Evolutionary conservation across 306 rosid genomes (phyloP), one percentile per base, ranked within the genome.

Genomic region (Inga laurina): DNA sequence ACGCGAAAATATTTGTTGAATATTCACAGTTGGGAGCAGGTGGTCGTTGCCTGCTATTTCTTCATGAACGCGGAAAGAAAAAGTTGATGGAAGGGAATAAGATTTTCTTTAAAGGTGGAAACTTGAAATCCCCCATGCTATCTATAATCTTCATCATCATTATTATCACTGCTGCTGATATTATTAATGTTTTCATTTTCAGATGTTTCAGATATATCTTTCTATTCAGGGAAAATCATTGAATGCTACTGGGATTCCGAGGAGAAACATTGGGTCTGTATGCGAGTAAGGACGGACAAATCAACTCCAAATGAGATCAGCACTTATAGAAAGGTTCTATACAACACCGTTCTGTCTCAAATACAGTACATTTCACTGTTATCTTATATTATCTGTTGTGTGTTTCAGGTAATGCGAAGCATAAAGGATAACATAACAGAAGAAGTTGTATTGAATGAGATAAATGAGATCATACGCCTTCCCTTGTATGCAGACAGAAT

Each of bases 401-500:
- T 5, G 59, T 52, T 52, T 45, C 88, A 93, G 99, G 99, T 95
- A 65, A 89, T 96, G 97, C 92, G 93, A 84, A 96, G 99, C 90
- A 96, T 96, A 89, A 87, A 67, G 88, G 99, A 96, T 85, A 96
- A 96, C 84, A 96, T 96, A 81, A 95, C 98, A 19, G 87, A 90
- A 88, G 98, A 91, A 1, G 85, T 92, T 24, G 85, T 96, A 84
- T 89, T 96, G 92, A 88, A 90, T 16, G 98, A 96, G 91, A 96
- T 96, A 16, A 3, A 84, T 59, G 90, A 91, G 90, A 96, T 90
- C 82, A 91, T 96, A 85, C 88, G 93, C 72, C 87, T 96, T 51
- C 99, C 99, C 37, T 89, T 93, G 94, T 96, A 96, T 84, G 96
- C 96, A 35, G 99, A 96, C 87, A 90, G 99, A 91, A 96, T 96